A percentile compares a stretch with the other conserved stretches of the same genome.
Conservation (phyloP, 2,329 filamentous ascomycete species). For the Botrytis elliptica region DNA sequence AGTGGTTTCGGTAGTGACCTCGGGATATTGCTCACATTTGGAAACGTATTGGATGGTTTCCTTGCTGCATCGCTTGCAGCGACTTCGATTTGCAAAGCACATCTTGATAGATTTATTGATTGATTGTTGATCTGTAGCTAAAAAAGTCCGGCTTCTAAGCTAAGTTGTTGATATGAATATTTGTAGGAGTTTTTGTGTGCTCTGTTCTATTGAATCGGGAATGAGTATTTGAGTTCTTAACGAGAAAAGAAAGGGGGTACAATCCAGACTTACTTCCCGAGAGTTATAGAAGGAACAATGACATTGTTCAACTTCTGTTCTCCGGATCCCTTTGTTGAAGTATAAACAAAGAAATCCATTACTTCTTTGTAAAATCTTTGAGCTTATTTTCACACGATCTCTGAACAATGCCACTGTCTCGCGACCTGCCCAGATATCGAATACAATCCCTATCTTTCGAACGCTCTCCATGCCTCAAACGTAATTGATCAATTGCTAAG, state of each 20-base stretch:
- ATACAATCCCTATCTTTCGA: not conserved
- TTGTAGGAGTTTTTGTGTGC: not conserved
- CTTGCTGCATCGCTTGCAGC: not conserved
- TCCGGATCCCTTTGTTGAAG: not conserved
- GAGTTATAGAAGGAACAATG: not conserved
- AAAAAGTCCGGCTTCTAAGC: not conserved
- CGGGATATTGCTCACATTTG: not conserved
- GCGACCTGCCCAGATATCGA: not conserved
- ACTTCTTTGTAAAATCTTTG: not conserved
- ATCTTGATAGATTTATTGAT: not conserved
- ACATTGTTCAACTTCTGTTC: not conserved
- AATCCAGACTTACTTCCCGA: not conserved
- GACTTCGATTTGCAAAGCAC: not conserved
- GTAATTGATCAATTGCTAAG: not conserved
- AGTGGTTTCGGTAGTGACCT: not conserved
- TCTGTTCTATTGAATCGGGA: not conserved
- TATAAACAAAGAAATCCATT: accelerated
- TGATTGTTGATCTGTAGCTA: not conserved
- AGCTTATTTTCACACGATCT: not conserved
- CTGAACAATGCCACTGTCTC: not conserved
- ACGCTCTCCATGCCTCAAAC: too few relatives aligned
- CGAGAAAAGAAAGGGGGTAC: not conserved
- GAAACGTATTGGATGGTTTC: not conserved
- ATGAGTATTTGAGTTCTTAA: not conserved
- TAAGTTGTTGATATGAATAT: not conserved